Base-by-base conservation (phyloP, 2,329 filamentous ascomycete species). In the Trichocomaceae sp. region DNA sequence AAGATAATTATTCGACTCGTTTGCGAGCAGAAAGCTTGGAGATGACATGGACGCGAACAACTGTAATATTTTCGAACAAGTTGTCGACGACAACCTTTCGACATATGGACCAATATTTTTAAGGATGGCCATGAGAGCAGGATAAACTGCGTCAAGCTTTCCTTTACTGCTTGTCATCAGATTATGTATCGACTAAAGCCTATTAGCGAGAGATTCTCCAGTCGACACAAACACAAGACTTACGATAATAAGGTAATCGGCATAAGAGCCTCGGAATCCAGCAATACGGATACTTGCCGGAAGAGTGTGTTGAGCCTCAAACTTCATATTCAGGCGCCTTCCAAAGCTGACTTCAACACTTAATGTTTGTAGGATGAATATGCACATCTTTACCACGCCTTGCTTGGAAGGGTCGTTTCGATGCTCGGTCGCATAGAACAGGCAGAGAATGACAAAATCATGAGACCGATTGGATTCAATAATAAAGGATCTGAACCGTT, bases 311-410 rank as follows among this genome's bases (percentile, higher is more conserved):
- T 96, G 92, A 1, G 85, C 87, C 59, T 90, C 86, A 62, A 99
- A 97, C 15, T 78, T 80, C 71, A 90, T 91, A 72, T 96, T 97
- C 50, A 99, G 78, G 63, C 90, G 92, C 66, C 86, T 83, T 29
- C 90, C 92, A 71, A 97, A 97, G 59, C 87, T 90, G 54, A 86
- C 82, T 72, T 97, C 93, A 2, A 95, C 90, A 64, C 92, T 97
- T 65, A 99, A 75, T 0, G 93, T 97, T 72, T 99, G 93, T 41
- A 99, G 75, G 44, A 97, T 80, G 69, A 99, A 97, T n/a, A 95
- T 86, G 71, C 93, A 96, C 90, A 97, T 96, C 54, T 93, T 83
- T 23, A 97, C 89, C 1, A 96, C 80, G 0, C 93, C 93, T 70
- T 96, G 91, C 69, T 92, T 95, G 1, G 90, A 84, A 19, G 87